These are phyloP conservation scores for Uncinocarpus reesii DNA, from an alignment of 2,329 filamentous ascomycete genomes.

Conservation along the genomic window DNA sequence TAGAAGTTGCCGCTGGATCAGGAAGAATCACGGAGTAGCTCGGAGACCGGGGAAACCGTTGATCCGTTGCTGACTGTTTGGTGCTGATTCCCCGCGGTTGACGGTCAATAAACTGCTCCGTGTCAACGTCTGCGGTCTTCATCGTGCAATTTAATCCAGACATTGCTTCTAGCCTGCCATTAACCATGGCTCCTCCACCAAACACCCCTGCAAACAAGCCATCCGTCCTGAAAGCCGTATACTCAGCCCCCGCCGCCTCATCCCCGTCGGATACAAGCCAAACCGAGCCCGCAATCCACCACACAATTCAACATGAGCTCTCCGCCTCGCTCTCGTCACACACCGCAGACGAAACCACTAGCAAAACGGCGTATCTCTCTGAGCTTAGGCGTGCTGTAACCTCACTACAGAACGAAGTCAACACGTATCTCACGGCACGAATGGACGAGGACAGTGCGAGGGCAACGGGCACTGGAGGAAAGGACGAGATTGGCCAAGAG, in stretches of 20 bases:
- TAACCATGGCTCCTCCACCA: slow-evolving; percentile 16
- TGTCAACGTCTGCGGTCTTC: too few relatives aligned
- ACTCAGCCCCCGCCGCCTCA: slow-evolving; percentile 23
- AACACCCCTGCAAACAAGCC: slow-evolving; percentile 14
- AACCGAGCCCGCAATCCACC: slow-evolving; percentile 18
- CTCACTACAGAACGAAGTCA: slow-evolving; percentile 48
- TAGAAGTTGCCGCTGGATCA: too few relatives aligned
- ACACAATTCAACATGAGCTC: slow-evolving; percentile 28
- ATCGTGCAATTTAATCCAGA: too few relatives aligned
- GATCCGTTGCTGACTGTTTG: too few relatives aligned
- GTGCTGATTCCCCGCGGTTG: too few relatives aligned
- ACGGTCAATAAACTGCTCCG: too few relatives aligned
- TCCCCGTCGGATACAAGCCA: background rate
- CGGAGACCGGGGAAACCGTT: too few relatives aligned
- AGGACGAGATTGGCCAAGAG: slow-evolving; percentile 33
- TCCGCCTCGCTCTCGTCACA: slow-evolving; percentile 17
- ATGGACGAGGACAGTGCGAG: slow-evolving; percentile 51
- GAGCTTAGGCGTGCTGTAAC: slow-evolving; percentile 42
- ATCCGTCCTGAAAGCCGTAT: slow-evolving; percentile 18
- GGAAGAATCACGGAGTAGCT: too few relatives aligned
- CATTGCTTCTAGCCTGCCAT: too few relatives aligned
- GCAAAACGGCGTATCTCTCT: slow-evolving; percentile 46
- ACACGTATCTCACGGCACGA: slow-evolving; percentile 49
- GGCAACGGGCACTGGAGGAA: slow-evolving; percentile 23
- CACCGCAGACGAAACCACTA: slow-evolving; percentile 20